Conservation (phyloP, 2,329 filamentous ascomycete species). For the Pezicula carpinea region DNA sequence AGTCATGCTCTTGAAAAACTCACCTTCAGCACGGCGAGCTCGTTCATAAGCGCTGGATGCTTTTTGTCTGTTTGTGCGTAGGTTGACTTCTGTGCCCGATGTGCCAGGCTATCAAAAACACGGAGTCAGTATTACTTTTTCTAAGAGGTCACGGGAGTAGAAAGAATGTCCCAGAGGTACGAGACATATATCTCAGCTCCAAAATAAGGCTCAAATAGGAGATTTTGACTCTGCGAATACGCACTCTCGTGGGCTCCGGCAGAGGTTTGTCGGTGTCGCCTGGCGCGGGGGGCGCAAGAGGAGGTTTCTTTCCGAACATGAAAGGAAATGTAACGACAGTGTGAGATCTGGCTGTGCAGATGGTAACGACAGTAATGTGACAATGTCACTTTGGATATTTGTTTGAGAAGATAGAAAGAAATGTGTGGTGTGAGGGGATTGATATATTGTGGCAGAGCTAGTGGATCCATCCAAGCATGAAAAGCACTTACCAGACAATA, state of each 20-base stretch:
- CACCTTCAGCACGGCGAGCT: slow-evolving; percentile 19
- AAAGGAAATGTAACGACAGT: background rate
- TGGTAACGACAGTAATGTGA: slow-evolving; percentile 2
- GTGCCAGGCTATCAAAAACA: background rate
- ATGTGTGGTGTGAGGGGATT: background rate
- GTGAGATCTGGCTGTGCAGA: background rate
- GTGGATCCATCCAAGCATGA: background rate
- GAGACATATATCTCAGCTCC: too few species aligned
- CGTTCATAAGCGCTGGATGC: slow-evolving; percentile 17
- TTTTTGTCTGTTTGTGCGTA: slow-evolving; percentile 17
- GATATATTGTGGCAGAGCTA: background rate
- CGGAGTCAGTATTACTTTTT: too few species aligned
- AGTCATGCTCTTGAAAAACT: too few species aligned
- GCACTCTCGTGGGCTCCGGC: background rate
- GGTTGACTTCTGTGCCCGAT: slow-evolving; percentile 6
- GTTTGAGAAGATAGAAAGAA: background rate
- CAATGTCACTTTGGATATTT: background rate
- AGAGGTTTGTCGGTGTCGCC: slow-evolving; percentile 1
- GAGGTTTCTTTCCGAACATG: too few species aligned
- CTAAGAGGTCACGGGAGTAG: too few species aligned
- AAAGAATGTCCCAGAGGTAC: too few species aligned
- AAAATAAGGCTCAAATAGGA: too few species aligned
- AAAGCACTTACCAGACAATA: slow-evolving; percentile 1
- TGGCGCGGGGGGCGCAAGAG: background rate
- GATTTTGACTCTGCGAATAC: too few species aligned